Conservation (phyloP, 306 rosid species). For the Cucurbita ficifolia region DNA sequence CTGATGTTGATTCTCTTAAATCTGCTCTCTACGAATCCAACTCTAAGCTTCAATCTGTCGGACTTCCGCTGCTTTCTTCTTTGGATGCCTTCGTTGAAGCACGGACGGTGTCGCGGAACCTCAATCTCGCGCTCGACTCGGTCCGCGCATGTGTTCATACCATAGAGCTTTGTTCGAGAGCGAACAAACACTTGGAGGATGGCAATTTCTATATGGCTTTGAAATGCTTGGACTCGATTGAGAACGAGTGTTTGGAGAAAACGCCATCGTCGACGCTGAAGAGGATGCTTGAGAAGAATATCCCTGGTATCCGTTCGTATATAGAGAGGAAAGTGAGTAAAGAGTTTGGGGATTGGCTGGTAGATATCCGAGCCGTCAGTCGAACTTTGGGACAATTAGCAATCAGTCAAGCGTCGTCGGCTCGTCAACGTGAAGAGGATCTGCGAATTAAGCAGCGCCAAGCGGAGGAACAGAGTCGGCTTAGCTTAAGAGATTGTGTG, state of each 20-base stretch:
- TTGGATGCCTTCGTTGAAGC: slow-evolving; percentile 77
- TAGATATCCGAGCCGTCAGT: slow-evolving; percentile 85
- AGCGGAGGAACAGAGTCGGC: slow-evolving; percentile 98
- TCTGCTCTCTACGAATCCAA: slow-evolving; percentile 82
- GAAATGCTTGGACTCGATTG: slow-evolving; percentile 64
- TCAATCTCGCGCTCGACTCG: slow-evolving; percentile 63
- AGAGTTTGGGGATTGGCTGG: slow-evolving; percentile 93
- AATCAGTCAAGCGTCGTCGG: slow-evolving; percentile 84
- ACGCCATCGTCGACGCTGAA: slow-evolving; percentile 69
- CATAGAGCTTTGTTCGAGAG: slow-evolving; percentile 67
- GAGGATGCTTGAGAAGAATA: slow-evolving; percentile 84
- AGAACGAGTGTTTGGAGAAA: slow-evolving; percentile 42
- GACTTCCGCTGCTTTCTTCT: slow-evolving; percentile 64
- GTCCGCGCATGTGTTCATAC: slow-evolving; percentile 32
- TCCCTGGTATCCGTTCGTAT: slow-evolving; percentile 80
- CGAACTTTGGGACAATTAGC: slow-evolving; percentile 90
- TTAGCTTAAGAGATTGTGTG: slow-evolving; percentile 79
- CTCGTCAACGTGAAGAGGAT: slow-evolving; percentile 95
- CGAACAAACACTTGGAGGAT: slow-evolving; percentile 48
- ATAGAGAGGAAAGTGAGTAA: slow-evolving; percentile 83
- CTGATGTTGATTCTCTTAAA: slow-evolving; percentile 88
- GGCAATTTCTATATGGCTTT: slow-evolving; percentile 87
- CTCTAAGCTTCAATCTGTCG: slow-evolving; percentile 75
- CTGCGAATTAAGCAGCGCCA: slow-evolving; percentile 95
- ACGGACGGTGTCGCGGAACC: slow-evolving; percentile 58